Evolutionary conservation across 805 yeast species (phyloP), one percentile per base, ranked within the genome.

Genomic region (Metschnikowia cerradonensis): DNA sequence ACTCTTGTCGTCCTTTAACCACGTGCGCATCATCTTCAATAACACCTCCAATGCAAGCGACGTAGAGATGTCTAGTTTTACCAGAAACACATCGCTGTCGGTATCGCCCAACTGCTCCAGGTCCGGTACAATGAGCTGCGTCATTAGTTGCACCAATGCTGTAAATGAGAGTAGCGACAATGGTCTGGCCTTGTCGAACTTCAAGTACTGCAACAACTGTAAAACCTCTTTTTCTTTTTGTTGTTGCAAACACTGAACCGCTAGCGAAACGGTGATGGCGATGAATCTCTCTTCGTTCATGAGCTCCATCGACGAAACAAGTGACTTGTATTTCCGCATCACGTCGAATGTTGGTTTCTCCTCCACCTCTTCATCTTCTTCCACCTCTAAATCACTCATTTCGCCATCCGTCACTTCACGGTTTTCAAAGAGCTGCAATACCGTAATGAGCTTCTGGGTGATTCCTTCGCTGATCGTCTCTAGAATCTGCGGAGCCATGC

Each of bases 161-260:
- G 76, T 67, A 52, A 73, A 70, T 33, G 71, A 60, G 31, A 72
- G 59, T 11, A 69, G 52, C 30, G 68, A 61, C 47, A 72, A 58
- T 13, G 59, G 47, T 4, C 58, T 56, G 20, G 50, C 41, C 15
- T 47, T 44, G 8, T 52, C 42, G 30, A 66, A 54, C 14, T 52
- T 50, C 45, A 73, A 58, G 49, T 64, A 57, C 20, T 59, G 60
- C 40, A 71, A 57, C 36, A 70, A 59, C 50, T 57, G 52, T 6
- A 48, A 39, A 17, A 63, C 60, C 37, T 66, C 57, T 30, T 50
- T 50, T 6, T 44, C 42, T 37, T 66, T 60, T 6, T 61, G 54
- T 8, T 55, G 45, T 34, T 55, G 47, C 47, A 53, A 51, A 52
- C 63, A 67, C 50, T 59, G 62, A 3, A 59, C 42, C 6, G 66